Base-by-base conservation (phyloP, 768 basidiomycete genomes). In the Boletus barrowsii region DNA sequence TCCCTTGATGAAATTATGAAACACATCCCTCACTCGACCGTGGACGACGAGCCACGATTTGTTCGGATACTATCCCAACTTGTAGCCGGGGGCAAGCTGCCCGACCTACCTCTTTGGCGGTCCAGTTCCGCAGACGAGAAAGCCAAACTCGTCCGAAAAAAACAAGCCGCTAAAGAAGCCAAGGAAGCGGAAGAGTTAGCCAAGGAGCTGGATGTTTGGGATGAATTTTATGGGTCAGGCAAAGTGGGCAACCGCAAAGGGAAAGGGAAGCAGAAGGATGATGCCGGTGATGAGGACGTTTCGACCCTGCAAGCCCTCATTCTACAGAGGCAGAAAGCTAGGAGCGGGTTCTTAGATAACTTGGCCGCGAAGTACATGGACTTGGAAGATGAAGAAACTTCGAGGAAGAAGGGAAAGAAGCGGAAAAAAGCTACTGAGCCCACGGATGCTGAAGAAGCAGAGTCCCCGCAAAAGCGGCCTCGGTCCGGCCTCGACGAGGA, bases 121-220 rank as follows among this genome's bases (percentile, higher is more conserved):
- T 75, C 78, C 56, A 82, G 80, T 54, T 79, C 84, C 33, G 87
- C 83, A 66, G 93, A 98, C 66, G 83, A 88, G 70, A 92, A 90
- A 71, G 85, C 85, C 5, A 83, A 79, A 59, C 79, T 87, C 59
- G 80, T 84, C 18, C 79, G 94, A 42, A 80, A 79, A 74, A 91
- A 88, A 69, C 80, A 82, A 62, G 81, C 84, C 2, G 77, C 84
- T 57, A 87, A 86, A 68, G 93, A 95, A 68, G 91, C 90, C 2
- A 74, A 75, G 51, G 92, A 96, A 62, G 94, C 94, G 4, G 94
- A 92, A 69, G 76, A 81, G 18, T 73, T 87, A 40, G 94, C 94
- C 6, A 90, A 84, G 60, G 90, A 92, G 58, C 72, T 98, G 15
- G 94, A 93, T 3, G 89, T 97, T 10, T 95, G 93, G 92, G 93